These are phyloP conservation scores for Emmonsiellopsis sp. DNA, from an alignment of 2,329 filamentous ascomycete species.

Conservation along the genomic window DNA sequence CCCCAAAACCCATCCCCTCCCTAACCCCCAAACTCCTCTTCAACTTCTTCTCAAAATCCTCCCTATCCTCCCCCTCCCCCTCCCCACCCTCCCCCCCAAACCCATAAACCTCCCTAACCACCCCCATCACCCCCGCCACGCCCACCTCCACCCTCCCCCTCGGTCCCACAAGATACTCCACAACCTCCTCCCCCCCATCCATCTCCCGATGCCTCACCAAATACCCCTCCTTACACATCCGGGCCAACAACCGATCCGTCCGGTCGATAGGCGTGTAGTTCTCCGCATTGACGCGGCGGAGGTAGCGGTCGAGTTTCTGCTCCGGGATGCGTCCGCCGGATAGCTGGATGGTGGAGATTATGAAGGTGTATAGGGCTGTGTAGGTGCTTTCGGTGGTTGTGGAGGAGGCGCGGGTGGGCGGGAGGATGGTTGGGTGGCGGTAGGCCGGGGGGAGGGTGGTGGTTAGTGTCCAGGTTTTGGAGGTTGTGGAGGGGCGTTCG, in stretches of 20 bases:
- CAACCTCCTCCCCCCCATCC: slow-evolving; percentile 60
- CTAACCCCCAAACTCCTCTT: slow-evolving; percentile 52
- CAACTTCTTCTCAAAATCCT: slow-evolving; percentile 55
- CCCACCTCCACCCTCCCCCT: slow-evolving; percentile 80
- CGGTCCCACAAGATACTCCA: slow-evolving; percentile 77
- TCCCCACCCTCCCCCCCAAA: slow-evolving; percentile 13
- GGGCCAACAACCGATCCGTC: slow-evolving; percentile 65
- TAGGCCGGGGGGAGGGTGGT: slow-evolving; percentile 62
- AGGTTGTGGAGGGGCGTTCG: slow-evolving; percentile 38
- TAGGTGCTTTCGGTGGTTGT: slow-evolving; percentile 67
- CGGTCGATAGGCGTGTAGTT: slow-evolving; percentile 64
- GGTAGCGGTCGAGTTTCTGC: slow-evolving; percentile 65
- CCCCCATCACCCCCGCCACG: slow-evolving; percentile 60
- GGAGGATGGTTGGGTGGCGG: slow-evolving; percentile 56
- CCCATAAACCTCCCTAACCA: slow-evolving; percentile 54
- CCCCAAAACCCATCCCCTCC: slow-evolving; percentile 2
- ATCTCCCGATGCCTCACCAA: slow-evolving; percentile 64
- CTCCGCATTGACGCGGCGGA: slow-evolving; percentile 66
- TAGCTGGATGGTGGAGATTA: slow-evolving; percentile 69
- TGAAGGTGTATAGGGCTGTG: slow-evolving; percentile 67
- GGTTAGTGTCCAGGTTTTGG: slow-evolving; percentile 68
- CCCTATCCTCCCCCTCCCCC: slow-evolving; percentile 39
- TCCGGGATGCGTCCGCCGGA: slow-evolving; percentile 66
- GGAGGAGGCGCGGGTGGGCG: slow-evolving; percentile 58
- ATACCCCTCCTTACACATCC: slow-evolving; percentile 75